A percentile compares a stretch with the other conserved stretches of the same genome.
phyloP scores from a whole-genome alignment of 2,329 filamentous ascomycete species.

The Phialemonium atrogriseum region DNA sequence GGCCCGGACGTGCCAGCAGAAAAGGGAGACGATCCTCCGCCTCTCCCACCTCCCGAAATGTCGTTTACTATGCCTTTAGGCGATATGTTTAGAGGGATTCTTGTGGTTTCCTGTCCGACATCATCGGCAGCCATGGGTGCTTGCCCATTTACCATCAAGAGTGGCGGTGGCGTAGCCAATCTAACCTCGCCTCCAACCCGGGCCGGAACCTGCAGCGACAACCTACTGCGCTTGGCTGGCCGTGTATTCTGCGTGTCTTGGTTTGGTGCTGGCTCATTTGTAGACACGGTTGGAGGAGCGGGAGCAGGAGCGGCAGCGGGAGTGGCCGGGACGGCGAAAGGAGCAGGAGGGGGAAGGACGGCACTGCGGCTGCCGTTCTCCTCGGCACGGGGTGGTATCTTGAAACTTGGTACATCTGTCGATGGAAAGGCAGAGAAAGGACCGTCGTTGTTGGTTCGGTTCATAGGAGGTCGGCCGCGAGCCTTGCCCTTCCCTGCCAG shows the following conservation, averaged over 20 bases:
- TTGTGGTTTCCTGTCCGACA: no score
- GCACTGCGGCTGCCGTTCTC: no score
- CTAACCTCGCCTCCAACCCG: conserved; percentile 21
- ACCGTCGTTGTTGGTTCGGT: conserved; percentile 42
- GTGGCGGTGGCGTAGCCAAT: conserved; percentile 20
- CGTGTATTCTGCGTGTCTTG: conserved; percentile 5
- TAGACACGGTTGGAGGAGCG: not conserved
- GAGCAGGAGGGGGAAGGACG: not conserved
- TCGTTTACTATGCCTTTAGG: no score
- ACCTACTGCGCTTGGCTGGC: conserved; percentile 32
- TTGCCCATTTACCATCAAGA: conserved; percentile 23
- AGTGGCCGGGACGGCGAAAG: not conserved
- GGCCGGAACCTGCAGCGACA: conserved; percentile 53
- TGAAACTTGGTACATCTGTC: conserved; percentile 42
- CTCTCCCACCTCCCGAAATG: no score
- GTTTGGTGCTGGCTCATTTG: conserved; percentile 10
- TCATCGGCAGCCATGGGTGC: conserved; percentile 4
- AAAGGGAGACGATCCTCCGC: no score
- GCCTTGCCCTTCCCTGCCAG: conserved; percentile 59
- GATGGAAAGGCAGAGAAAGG: conserved; percentile 61
- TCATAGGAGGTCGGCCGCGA: conserved; percentile 71
- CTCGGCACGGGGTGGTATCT: conserved; percentile 21
- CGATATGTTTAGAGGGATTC: no score
- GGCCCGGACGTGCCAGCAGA: no score
- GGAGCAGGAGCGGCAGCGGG: not conserved